phyloP scores from a whole-genome alignment of 345 rosid genomes.

The Atalantia buxifolia region DNA sequence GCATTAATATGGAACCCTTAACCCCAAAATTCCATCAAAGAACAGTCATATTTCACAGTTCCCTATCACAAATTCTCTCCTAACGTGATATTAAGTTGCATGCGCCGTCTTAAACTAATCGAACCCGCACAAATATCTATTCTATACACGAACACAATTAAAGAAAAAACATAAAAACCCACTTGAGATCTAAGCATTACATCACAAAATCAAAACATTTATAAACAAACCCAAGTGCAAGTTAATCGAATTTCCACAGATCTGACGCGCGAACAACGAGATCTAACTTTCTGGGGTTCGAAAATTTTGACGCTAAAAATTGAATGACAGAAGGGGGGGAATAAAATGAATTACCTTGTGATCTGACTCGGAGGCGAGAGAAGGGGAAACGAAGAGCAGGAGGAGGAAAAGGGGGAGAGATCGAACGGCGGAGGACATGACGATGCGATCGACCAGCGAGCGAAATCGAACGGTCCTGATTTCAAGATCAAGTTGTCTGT shows the following conservation, averaged over 20 bases:
- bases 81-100: not conserved
- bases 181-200: not conserved
- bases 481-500: not conserved
- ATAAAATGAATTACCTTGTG: conserved; percentile 62
- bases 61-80: not conserved
- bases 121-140: not conserved
- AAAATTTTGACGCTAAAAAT: not conserved
- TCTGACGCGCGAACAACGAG: conserved; percentile 24
- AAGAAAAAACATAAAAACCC: not conserved
- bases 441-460: conserved; percentile 10
- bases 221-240: not conserved
- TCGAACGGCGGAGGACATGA: conserved; percentile 52
- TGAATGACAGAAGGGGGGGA: not conserved
- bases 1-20: not conserved
- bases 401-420: conserved; percentile 29
- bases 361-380: conserved; percentile 80
- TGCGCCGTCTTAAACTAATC: not conserved
- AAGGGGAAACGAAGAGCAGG: conserved; percentile 33
- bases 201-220: not conserved
- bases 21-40: not conserved
- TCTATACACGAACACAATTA: not conserved
- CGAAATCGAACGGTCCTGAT: conserved; percentile 15
- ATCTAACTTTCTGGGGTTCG: conserved; percentile 24
- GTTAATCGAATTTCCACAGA: conserved; percentile 20
- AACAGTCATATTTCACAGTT: not conserved